These are phyloP conservation scores for Backusella liffmaniae DNA, from an alignment of 192 early-diverging fungal species.

Conservation along the genomic window DNA sequence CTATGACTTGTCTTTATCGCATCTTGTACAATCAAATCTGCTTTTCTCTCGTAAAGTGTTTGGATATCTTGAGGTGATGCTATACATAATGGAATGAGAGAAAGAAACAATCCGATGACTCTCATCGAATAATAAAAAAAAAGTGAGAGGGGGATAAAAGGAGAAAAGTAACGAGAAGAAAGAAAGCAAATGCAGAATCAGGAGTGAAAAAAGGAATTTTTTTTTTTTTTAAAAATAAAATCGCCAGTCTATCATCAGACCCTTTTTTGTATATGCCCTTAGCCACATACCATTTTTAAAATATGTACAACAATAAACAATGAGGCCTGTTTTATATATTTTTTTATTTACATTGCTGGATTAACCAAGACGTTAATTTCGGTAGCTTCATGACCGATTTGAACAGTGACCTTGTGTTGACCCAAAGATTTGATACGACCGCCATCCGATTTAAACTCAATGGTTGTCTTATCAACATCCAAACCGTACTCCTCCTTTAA, in stretches of 20 bases:
- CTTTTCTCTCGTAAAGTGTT: neutral
- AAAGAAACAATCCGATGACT: neutral
- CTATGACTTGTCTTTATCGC: neutral
- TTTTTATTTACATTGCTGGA: conserved; percentile 11
- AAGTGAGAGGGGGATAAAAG: neutral
- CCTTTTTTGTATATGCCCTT: neutral
- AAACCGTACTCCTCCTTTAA: conserved; percentile 27
- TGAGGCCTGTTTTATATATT: neutral
- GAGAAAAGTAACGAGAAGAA: neutral
- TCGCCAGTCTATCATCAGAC: neutral
- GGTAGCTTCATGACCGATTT: conserved; percentile 19
- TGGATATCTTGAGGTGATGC: neutral
- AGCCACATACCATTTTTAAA: neutral
- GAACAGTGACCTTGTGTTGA: conserved; percentile 18
- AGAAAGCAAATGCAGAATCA: neutral
- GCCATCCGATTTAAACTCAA: conserved; percentile 28
- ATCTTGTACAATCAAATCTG: neutral
- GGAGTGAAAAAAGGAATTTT: neutral
- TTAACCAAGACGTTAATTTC: conserved; percentile 21
- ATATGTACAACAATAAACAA: neutral
- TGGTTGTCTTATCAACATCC: conserved; percentile 21
- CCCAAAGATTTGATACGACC: conserved; percentile 35
- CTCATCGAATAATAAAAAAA: neutral
- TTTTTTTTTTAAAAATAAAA: neutral
- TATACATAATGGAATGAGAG: neutral